phyloP scores from a whole-genome alignment of 768 basidiomycete species.

The Tylopilus sp. region DNA sequence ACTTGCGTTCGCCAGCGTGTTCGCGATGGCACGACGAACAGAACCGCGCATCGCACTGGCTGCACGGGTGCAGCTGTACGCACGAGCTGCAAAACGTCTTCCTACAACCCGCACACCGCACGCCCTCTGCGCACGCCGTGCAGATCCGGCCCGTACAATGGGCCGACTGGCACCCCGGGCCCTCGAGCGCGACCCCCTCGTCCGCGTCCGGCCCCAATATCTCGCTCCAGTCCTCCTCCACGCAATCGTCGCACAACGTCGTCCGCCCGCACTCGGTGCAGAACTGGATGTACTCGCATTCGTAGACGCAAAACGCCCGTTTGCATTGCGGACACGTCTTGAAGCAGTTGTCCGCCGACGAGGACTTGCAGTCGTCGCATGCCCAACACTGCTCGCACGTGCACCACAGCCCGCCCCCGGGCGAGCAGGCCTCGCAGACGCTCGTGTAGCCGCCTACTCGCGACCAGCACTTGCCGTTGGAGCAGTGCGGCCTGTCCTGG shows the following conservation, averaged over 20 bases:
- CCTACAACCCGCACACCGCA: constrained; percentile 13
- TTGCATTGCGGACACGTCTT: constrained; percentile 18
- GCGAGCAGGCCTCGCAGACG: constrained; percentile 19
- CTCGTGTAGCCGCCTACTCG: constrained; percentile 1
- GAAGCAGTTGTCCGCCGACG: constrained; percentile 5
- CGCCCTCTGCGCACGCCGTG: constrained; percentile 4
- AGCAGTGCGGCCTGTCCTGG: constrained; percentile 9
- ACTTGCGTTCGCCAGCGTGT: background rate
- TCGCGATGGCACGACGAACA: constrained; percentile 9
- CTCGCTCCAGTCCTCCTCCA: constrained; percentile 19
- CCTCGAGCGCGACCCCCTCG: constrained; percentile 12
- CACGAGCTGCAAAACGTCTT: constrained; percentile 15
- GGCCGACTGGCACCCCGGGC: background rate
- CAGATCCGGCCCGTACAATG: constrained; percentile 13
- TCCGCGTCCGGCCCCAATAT: background rate
- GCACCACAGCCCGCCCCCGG: constrained; percentile 20
- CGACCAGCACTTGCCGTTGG: constrained; percentile 21
- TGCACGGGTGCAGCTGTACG: constrained; percentile 1
- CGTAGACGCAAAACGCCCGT: constrained; percentile 13
- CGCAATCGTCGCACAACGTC: constrained; percentile 25
- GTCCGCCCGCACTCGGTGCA: constrained; percentile 19
- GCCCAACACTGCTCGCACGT: constrained; percentile 19
- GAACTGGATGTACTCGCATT: constrained; percentile 24
- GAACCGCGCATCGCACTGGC: constrained; percentile 1
- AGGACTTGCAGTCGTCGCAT: constrained; percentile 22